Conservation (phyloP, 2,329 filamentous ascomycete species). For the Ilyonectria mors-panacis region DNA sequence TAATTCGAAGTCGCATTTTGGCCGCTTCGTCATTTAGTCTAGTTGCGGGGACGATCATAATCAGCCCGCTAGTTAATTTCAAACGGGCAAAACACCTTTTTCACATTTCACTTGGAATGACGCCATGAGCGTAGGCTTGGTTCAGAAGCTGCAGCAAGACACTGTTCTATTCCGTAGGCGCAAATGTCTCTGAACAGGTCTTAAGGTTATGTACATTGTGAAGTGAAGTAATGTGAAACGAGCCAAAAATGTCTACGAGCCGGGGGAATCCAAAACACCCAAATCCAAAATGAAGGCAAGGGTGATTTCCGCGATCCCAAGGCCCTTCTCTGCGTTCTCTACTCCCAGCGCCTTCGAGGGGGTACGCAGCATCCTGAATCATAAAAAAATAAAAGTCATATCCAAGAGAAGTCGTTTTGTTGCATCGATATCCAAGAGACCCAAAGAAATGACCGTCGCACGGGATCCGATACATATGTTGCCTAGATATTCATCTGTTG, state of each 20-base stretch:
- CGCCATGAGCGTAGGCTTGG: too few relatives aligned
- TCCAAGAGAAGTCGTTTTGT: slow-evolving; percentile 35
- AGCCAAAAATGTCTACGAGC: slow-evolving; percentile 33
- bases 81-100: not conserved
- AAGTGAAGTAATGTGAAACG: slow-evolving; percentile 1
- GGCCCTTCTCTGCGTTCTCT: slow-evolving; percentile 30
- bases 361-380: slow-evolving; percentile 43
- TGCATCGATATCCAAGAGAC: slow-evolving; percentile 10
- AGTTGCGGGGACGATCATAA: not conserved
- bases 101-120: not conserved
- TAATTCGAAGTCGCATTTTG: not conserved
- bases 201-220: slow-evolving; percentile 22
- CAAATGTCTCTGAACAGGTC: slow-evolving; percentile 9
- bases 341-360: slow-evolving; percentile 38
- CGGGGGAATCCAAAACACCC: slow-evolving; percentile 44
- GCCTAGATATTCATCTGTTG: slow-evolving; percentile 13
- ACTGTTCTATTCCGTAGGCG: not conserved
- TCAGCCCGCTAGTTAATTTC: not conserved
- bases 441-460: not conserved
- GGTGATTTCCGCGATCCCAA: slow-evolving; percentile 4
- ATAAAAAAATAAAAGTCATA: slow-evolving; percentile 45
- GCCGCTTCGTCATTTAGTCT: not conserved
- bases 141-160: not conserved
- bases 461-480: not conserved
- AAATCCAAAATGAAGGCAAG: slow-evolving; percentile 40